Evolutionary conservation across 495 filamentous ascomycete genomes (phyloP), one percentile per base, ranked within the genome.

Genomic region (Daldinia loculata): DNA sequence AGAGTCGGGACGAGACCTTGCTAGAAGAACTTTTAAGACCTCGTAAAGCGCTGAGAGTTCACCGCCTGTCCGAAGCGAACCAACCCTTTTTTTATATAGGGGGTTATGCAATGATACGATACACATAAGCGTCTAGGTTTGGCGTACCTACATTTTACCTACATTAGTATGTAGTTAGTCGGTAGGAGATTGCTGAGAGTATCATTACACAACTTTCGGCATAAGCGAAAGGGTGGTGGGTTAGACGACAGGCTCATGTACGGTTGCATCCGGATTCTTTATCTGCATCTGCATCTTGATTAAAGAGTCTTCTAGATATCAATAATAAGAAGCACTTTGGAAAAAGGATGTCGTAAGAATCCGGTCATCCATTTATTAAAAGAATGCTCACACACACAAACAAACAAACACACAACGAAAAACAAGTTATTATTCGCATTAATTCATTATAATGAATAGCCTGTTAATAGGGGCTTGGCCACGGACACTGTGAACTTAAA

Each of bases 161-260:
- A 56, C 17, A 56, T 34, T 24, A 50, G 26, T 29, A 52, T 9
- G n/a, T 36, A 50, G 55, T 53, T 55, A 34, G 55, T 63, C 36
- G 53, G 53, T 53, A 26, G 30, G 12, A 29, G n/a, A 45, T 22
- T 32, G 45, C 59, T 57, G 43, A 67, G 52, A 55, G 69, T 38
- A 41, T 63, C 53, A 64, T 71, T 67, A 63, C 63, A 72, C 70
- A 65, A 61, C 64, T 45, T 65, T 72, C 64, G 70, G 70, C 26
- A 61, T 61, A 60, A 61, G 70, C 70, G 64, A 71, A 56, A 41
- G 30, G 56, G 41, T 51, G 69, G 67, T 66, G 62, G 67, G 67
- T 70, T 26, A 70, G 53, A 64, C 48, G 48, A 56, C 45, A 63
- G 51, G 69, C 59, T 38, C 45, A 67, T 60, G 48, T 65, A 59